These are phyloP conservation scores for Clarireedia monteithiana DNA, from an alignment of 2,329 filamentous ascomycete species.

Conservation along the genomic window DNA sequence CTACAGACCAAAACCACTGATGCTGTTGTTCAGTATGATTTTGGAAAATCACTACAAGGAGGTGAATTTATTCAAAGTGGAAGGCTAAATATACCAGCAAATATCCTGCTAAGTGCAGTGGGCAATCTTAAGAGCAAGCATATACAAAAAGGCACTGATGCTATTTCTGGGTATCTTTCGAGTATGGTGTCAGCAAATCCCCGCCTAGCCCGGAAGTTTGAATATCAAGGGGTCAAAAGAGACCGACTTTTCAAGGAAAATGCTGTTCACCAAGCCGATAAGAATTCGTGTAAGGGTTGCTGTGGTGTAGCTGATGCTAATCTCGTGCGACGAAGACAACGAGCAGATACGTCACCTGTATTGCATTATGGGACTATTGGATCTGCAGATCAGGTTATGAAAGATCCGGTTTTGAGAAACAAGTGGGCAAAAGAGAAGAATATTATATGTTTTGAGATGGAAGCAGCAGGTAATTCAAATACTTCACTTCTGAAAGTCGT, in stretches of 20 bases:
- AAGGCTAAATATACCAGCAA: conserved; percentile 1
- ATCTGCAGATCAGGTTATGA: conserved; percentile 10
- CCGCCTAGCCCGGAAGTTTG: background rate
- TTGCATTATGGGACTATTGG: conserved; percentile 32
- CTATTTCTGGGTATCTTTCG: background rate
- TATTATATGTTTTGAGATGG: conserved; percentile 9
- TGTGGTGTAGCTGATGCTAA: background rate
- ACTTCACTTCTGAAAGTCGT: background rate
- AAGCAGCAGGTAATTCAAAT: conserved; percentile 6
- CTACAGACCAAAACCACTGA: conserved; percentile 6
- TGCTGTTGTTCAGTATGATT: conserved; percentile 24
- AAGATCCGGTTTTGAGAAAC: conserved; percentile 2
- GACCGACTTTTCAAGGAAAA: conserved; percentile 22
- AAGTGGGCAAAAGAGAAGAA: background rate
- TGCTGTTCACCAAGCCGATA: conserved; percentile 16
- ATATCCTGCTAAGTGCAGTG: background rate
- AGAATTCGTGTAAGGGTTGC: background rate
- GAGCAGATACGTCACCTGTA: background rate
- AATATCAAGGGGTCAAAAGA: conserved; percentile 16
- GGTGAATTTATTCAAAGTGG: background rate
- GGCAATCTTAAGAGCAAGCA: background rate
- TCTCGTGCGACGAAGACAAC: background rate
- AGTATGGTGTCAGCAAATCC: background rate
- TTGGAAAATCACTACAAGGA: conserved; percentile 14
- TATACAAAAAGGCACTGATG: background rate